These are phyloP conservation scores for Melastoma malabathricum DNA, from an alignment of 345 rosid species.

Conservation along the genomic window DNA sequence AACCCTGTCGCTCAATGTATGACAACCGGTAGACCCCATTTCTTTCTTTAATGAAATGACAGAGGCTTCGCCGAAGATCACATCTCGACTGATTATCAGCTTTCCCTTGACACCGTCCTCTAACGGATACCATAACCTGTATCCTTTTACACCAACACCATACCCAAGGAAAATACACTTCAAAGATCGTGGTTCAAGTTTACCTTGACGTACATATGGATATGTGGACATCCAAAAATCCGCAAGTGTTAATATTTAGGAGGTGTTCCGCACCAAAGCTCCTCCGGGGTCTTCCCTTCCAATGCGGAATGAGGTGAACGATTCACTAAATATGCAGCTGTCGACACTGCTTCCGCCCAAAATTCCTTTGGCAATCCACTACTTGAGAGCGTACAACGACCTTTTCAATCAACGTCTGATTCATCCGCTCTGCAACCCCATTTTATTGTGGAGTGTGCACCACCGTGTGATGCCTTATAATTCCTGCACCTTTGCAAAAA, in stretches of 20 bases:
- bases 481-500: not conserved
- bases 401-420: conserved; percentile 3
- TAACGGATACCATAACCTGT: not conserved
- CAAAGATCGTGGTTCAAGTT: not conserved
- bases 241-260: not conserved
- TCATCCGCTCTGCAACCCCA: conserved; percentile 4
- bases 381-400: conserved; percentile 2
- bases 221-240: conserved; percentile 3
- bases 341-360: not conserved
- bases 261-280: not conserved
- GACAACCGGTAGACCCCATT: not conserved
- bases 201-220: conserved; percentile 1
- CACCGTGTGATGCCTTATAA: not conserved
- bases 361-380: conserved; percentile 4
- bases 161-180: conserved; percentile 7
- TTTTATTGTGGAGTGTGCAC: conserved; percentile 6
- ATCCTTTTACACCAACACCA: not conserved
- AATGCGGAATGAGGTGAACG: conserved; percentile 1
- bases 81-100: conserved; percentile 1
- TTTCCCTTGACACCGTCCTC: not conserved
- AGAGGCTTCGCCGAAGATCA: not conserved
- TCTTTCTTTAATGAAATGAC: not conserved
- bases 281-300: not conserved
- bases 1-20: not conserved
- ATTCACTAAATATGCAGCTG: conserved; percentile 5